phyloP scores from a whole-genome alignment of 2,329 filamentous ascomycete genomes.

The Fusarium buharicum region DNA sequence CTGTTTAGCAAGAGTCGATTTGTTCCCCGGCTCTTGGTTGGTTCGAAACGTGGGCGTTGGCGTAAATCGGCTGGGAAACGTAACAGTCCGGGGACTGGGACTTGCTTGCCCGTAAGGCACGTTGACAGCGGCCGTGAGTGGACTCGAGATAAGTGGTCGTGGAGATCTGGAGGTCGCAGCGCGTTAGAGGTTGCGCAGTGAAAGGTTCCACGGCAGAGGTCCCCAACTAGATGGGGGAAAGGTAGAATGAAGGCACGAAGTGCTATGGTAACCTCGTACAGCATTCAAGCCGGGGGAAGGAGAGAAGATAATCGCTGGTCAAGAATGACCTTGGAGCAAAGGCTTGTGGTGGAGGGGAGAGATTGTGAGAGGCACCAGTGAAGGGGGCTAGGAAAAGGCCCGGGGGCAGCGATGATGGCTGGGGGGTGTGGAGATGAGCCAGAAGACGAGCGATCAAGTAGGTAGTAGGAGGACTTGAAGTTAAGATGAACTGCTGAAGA shows the following conservation, averaged over 20 bases:
- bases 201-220: constrained; percentile 44
- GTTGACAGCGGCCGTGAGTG: constrained; percentile 58
- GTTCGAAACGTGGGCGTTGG: constrained; percentile 39
- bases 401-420: constrained; percentile 31
- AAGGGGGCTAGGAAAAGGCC: constrained; percentile 38
- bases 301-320: constrained; percentile 27
- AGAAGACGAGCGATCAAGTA: constrained; percentile 18
- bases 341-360: constrained; percentile 37
- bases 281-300: constrained; percentile 30
- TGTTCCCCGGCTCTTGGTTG: constrained; percentile 31
- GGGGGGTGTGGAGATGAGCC: constrained; percentile 40
- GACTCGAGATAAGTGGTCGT: constrained; percentile 61
- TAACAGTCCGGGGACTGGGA: constrained; percentile 50
- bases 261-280: constrained; percentile 42
- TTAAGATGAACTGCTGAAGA: constrained; percentile 35
- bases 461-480: constrained; percentile 23
- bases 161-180: constrained; percentile 55
- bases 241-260: constrained; percentile 37
- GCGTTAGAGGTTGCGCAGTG: constrained; percentile 29
- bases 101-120: constrained; percentile 57
- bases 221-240: constrained; percentile 26
- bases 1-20: constrained; percentile 32
- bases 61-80: constrained; percentile 43
- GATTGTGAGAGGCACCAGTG: constrained; percentile 41
- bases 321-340: constrained; percentile 27